Percentiles rank a stretch among this genome's conserved stretches.
phyloP scores from a whole-genome alignment of 1,284 basidiomycete genomes.

The Ceratobasidium sp. region DNA sequence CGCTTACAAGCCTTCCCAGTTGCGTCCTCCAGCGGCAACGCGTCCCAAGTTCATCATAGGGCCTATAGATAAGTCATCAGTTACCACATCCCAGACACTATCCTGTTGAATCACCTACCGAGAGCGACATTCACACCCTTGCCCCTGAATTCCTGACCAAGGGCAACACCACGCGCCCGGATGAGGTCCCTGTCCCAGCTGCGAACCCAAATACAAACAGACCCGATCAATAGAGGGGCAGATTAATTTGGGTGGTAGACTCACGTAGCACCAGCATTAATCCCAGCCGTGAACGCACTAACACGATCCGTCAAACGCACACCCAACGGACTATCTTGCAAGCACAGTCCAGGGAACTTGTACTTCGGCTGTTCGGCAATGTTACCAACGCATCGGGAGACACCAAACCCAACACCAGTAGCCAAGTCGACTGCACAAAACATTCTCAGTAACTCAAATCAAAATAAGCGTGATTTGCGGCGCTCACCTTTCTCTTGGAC shows the following conservation, averaged over 20 bases:
- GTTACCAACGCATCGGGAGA: slow-evolving; percentile 43
- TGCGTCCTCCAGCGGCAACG: slow-evolving; percentile 69
- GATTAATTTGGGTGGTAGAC: slow-evolving; percentile 1
- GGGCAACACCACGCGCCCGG: slow-evolving; percentile 73
- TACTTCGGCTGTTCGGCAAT: slow-evolving; percentile 52
- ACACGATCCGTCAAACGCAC: slow-evolving; percentile 66
- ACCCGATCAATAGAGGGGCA: too few relatives aligned
- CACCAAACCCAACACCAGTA: slow-evolving; percentile 28
- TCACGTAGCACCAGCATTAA: slow-evolving; percentile 65
- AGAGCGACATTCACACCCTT: slow-evolving; percentile 78
- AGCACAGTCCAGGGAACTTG: slow-evolving; percentile 69
- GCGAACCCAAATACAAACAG: background rate
- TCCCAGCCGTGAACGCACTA: slow-evolving; percentile 62
- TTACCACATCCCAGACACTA: background rate
- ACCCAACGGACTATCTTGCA: slow-evolving; percentile 67
- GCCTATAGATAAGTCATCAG: slow-evolving; percentile 55
- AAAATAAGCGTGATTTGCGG: background rate
- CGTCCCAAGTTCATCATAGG: slow-evolving; percentile 80
- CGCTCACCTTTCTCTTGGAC: slow-evolving; percentile 27
- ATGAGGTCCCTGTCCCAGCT: slow-evolving; percentile 70
- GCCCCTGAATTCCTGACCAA: slow-evolving; percentile 80
- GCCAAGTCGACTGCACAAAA: slow-evolving; percentile 14
- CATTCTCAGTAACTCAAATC: background rate
- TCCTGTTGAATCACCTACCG: background rate
- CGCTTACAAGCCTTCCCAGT: slow-evolving; percentile 80